Conservation (phyloP, 1,139 yeast genomes). For the Blastobotrys arbuscula region DNA sequence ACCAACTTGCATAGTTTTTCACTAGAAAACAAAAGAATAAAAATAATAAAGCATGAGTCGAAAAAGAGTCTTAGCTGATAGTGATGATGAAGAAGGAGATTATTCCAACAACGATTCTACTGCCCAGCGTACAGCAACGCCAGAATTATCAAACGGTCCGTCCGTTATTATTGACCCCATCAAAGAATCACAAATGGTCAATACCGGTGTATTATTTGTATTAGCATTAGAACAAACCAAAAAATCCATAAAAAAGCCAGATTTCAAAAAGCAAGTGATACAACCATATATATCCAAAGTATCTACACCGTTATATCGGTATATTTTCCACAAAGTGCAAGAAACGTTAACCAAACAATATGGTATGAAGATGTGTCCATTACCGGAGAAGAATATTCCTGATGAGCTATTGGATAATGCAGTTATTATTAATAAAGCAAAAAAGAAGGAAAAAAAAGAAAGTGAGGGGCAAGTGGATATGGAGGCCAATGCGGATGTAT, state of each 20-base stretch:
- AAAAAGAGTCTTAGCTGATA: not conserved
- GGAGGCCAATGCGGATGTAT: slow-evolving; percentile 2
- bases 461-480: slow-evolving; percentile 3
- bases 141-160: no score
- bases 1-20: no score
- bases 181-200: not conserved
- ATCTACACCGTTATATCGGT: not conserved
- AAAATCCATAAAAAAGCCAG: slow-evolving; percentile 2
- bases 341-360: slow-evolving; percentile 4
- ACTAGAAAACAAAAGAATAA: no score
- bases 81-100: slow-evolving; percentile 3
- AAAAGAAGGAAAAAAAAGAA: not conserved
- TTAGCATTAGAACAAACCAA: slow-evolving; percentile 2
- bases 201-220: not conserved
- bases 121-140: not conserved
- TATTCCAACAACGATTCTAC: no score
- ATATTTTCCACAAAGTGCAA: slow-evolving; percentile 5
- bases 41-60: no score
- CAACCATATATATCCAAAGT: not conserved
- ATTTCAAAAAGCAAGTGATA: slow-evolving; percentile 4
- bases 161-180: not conserved
- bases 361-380: slow-evolving; percentile 11
- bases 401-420: slow-evolving; percentile 8
- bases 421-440: not conserved
- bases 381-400: slow-evolving; percentile 9